phyloP scores from a whole-genome alignment of 192 early-diverging fungal genomes.

The Kappamyces sp. region DNA sequence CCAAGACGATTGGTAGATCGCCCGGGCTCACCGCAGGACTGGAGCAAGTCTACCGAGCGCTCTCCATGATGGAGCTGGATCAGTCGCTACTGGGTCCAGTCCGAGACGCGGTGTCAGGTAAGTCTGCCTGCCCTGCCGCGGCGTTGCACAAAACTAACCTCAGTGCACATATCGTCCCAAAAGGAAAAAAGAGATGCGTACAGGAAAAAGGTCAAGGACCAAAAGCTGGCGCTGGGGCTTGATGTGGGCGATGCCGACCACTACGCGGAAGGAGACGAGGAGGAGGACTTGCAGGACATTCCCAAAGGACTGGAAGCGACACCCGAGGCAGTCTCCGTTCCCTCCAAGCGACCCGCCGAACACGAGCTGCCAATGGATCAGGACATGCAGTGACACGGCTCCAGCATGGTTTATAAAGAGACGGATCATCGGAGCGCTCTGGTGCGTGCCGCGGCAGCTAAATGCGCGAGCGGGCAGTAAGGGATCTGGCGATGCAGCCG shows the following conservation, averaged over 20 bases:
- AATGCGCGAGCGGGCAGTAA: conserved; percentile 65
- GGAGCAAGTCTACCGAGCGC: conserved; percentile 31
- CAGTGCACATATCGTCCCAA: conserved; percentile 11
- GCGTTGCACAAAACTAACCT: conserved; percentile 3
- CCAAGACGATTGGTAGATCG: conserved; percentile 7
- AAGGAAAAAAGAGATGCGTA: conserved; percentile 32
- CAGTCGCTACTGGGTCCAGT: conserved; percentile 21
- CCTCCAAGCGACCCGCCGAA: not conserved
- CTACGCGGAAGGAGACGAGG: conserved; percentile 4
- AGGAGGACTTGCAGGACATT: conserved; percentile 2
- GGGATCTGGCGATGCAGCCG: conserved; percentile 85
- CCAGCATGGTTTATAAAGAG: not conserved
- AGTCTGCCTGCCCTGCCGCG: not conserved
- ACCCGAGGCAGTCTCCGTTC: not conserved
- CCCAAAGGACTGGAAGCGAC: not conserved
- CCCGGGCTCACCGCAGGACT: conserved; percentile 22
- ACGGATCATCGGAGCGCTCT: conserved; percentile 40
- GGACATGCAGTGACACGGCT: conserved; percentile 6
- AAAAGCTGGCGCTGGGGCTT: conserved; percentile 12
- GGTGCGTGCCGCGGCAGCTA: too few relatives aligned
- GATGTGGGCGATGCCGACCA: conserved; percentile 16
- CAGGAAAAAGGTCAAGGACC: conserved; percentile 23
- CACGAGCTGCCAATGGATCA: not conserved
- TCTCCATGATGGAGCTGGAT: conserved; percentile 31
- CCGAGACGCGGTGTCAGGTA: conserved; percentile 29